These are phyloP conservation scores for Lactifluus pinguis DNA, from an alignment of 768 basidiomycete species.

Conservation along the genomic window DNA sequence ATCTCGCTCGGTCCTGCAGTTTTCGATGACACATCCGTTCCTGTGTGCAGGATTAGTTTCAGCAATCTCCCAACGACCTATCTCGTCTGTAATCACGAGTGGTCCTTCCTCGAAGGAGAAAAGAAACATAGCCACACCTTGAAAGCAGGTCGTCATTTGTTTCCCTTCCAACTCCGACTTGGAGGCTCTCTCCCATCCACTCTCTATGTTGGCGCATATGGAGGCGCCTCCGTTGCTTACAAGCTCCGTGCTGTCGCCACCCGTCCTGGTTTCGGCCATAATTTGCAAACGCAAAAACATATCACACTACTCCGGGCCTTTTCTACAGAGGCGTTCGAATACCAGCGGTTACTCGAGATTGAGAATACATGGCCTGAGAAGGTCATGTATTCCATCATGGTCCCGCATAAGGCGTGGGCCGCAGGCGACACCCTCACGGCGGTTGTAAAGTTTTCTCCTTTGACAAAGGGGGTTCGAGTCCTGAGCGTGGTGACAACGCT, in stretches of 20 bases:
- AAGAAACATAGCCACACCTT: conserved; percentile 76
- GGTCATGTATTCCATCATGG: conserved; percentile 88
- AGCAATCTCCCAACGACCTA: conserved; percentile 44
- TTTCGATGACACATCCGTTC: not conserved
- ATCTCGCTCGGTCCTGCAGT: not conserved
- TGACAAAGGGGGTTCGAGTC: conserved; percentile 76
- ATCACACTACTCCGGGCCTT: conserved; percentile 69
- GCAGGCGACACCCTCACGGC: conserved; percentile 80
- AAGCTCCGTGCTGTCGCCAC: conserved; percentile 82
- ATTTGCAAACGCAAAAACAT: conserved; percentile 51
- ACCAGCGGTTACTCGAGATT: conserved; percentile 90
- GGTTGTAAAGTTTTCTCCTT: conserved; percentile 77
- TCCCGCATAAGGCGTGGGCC: conserved; percentile 95
- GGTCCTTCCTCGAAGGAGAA: conserved; percentile 86
- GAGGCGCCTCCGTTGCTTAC: conserved; percentile 69
- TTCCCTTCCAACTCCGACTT: conserved; percentile 85
- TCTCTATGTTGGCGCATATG: conserved; percentile 43
- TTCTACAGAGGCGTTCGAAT: conserved; percentile 78
- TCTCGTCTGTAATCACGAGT: conserved; percentile 72
- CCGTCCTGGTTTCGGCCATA: conserved; percentile 63
- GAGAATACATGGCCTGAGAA: conserved; percentile 98
- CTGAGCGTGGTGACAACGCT: conserved; percentile 56
- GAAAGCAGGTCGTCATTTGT: conserved; percentile 90
- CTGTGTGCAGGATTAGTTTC: conserved; percentile 33
- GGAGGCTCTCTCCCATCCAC: conserved; percentile 81